Conservation (phyloP, 257 asterid genomes). For the Primulina huaijiensis region DNA sequence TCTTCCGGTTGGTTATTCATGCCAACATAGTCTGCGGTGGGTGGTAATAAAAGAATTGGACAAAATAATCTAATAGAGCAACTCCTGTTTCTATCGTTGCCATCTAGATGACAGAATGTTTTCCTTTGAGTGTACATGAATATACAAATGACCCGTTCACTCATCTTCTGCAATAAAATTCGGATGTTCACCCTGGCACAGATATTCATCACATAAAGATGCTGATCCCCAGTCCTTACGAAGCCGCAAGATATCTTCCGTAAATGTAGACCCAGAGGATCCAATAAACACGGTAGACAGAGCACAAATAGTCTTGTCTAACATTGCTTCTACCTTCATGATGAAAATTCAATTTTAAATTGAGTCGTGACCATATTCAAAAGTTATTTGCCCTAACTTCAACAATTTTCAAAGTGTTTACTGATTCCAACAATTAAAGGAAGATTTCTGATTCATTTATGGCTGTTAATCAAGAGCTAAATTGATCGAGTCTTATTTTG, state of each 20-base stretch:
- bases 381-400: background rate
- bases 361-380: constrained; percentile 12
- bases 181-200: constrained; percentile 80
- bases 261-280: constrained; percentile 89
- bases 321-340: constrained; percentile 91
- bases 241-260: constrained; percentile 88
- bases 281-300: constrained; percentile 85
- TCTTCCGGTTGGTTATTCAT: background rate
- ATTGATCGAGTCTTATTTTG: constrained; percentile 5
- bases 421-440: background rate
- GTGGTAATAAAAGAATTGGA: background rate
- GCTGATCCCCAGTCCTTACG: constrained; percentile 92
- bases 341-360: constrained; percentile 6
- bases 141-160: constrained; percentile 26
- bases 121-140: constrained; percentile 17
- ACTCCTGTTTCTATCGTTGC: constrained; percentile 17
- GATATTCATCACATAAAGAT: constrained; percentile 79
- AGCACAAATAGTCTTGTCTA: constrained; percentile 95
- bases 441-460: background rate
- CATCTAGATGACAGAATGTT: constrained; percentile 17
- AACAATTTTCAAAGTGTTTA: background rate
- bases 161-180: constrained; percentile 82
- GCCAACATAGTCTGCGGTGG: background rate
- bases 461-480: constrained; percentile 13
- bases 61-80: constrained; percentile 13